Evolutionary conservation across 768 basidiomycete species (phyloP).

Genomic region (Dentipellis fragilis): DNA sequence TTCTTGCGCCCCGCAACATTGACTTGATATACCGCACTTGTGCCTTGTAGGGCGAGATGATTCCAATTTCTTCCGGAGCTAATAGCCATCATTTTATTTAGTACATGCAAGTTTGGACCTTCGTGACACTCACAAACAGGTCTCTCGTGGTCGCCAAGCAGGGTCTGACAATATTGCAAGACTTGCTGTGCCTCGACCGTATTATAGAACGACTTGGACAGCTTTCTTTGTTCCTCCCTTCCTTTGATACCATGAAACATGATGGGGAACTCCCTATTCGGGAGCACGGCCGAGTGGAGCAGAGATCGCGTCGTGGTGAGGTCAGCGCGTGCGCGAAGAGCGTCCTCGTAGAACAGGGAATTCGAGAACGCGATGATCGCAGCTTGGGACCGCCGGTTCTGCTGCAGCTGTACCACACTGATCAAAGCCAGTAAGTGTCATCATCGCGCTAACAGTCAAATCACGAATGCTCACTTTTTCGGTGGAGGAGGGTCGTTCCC

Average conservation of each 20-base stretch:
- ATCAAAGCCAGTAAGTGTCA: background rate
- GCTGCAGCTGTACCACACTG: conserved; percentile 14
- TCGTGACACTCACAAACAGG: conserved; percentile 20
- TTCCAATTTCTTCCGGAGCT: conserved; percentile 20
- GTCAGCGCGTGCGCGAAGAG: conserved; percentile 23
- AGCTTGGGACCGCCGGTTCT: conserved; percentile 13
- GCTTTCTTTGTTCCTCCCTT: conserved; percentile 23
- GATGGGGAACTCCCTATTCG: conserved; percentile 18
- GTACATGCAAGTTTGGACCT: background rate
- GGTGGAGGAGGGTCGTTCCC: conserved; percentile 11
- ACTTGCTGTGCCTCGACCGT: conserved; percentile 26
- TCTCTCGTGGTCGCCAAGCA: conserved; percentile 17
- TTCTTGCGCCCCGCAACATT: conserved; percentile 11
- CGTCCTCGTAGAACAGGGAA: conserved; percentile 27
- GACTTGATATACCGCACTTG: conserved; percentile 25
- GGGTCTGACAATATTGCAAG: conserved; percentile 21
- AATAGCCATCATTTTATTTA: background rate
- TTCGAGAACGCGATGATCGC: conserved; percentile 50
- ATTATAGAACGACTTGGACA: conserved; percentile 33
- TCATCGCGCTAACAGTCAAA: background rate
- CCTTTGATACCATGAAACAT: conserved; percentile 27
- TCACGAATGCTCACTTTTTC: background rate
- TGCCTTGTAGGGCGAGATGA: conserved; percentile 31
- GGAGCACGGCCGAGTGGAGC: conserved; percentile 20
- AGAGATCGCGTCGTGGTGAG: conserved; percentile 17